Evolutionary conservation across 179 eudicot genomes (phyloP).

Genomic region (Beta corolliflora): DNA sequence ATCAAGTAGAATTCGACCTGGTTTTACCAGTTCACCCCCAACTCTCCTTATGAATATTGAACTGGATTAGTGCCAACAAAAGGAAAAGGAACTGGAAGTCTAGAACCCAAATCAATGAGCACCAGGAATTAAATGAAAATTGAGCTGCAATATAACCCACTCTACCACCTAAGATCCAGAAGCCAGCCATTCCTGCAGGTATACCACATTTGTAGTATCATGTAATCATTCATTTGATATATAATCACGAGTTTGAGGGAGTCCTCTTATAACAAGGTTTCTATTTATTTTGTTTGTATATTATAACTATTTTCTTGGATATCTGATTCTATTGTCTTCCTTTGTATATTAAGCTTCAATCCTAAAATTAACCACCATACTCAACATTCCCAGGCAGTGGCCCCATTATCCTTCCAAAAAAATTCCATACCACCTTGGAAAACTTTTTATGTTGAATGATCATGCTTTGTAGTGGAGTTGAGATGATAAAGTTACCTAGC

Average conservation of each 20-base stretch:
- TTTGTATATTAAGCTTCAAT: not conserved
- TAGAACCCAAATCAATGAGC: slow-evolving; percentile 8
- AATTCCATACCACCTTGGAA: slow-evolving; percentile 5
- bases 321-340: not conserved
- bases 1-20: not conserved
- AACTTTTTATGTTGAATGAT: slow-evolving; percentile 9
- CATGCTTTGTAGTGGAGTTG: slow-evolving; percentile 17
- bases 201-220: slow-evolving; percentile 9
- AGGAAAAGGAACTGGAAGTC: not conserved
- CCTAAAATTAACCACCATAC: slow-evolving; percentile 5
- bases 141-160: not conserved
- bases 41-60: not conserved
- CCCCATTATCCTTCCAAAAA: slow-evolving; percentile 15
- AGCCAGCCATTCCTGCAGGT: slow-evolving; percentile 1
- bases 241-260: not conserved
- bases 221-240: not conserved
- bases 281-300: not conserved
- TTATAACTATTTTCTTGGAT: not conserved
- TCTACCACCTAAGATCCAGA: not conserved
- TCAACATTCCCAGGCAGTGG: slow-evolving; percentile 8
- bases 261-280: not conserved
- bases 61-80: not conserved
- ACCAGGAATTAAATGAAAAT: not conserved
- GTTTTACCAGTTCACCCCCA: slow-evolving; percentile 3
- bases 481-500: slow-evolving; percentile 25